Evolutionary conservation across 805 yeast genomes (phyloP), one percentile per base, ranked within the genome.

Genomic region (Ogataea nitratoaversa): DNA sequence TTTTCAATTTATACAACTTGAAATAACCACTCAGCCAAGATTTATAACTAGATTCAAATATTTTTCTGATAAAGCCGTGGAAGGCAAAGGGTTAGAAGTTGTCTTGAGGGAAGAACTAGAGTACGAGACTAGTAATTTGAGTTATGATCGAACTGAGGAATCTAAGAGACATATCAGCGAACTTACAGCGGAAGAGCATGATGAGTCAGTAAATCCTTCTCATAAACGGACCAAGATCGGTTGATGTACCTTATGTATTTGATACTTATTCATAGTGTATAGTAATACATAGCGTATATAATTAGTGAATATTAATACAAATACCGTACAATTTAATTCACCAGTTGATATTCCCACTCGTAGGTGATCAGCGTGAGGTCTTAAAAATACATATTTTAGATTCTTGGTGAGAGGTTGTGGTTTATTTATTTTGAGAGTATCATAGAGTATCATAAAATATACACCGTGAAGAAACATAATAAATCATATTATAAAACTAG

Each of bases 1-100:
- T n/a, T 51, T 50, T 40, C 44, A 44, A 30, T 56, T 44, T 36
- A 34, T 55, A 11, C 55, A 53, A 32, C 23, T 57, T 8, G 54
- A 50, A 28, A 43, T 49, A 11, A 43, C 29, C 16, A 40, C 44
- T 9, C 40, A 40, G 17, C 38, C 42, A 2, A 30, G 53, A 33
- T 54, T 56, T 34, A 36, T 45, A 13, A 35, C 27, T 8, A 37
- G 19, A 28, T 42, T 37, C 29, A 34, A 36, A 8, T 20, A 14
- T 8, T 38, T 56, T 14, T 5, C 25, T 11, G 25, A 38, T 4
- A 33, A 35, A 27, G 31, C 38, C 18, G 36, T 42, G 5, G 23
- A 14, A 3, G 57, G 56, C 5, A 36, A 37, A 24, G 53, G 56
- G 12, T 43, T 56, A 30, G 57, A 53, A 25, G 44, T 35, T 6